Evolutionary conservation across 2,329 filamentous ascomycete species (phyloP).

Genomic region (Mollisiaceae sp.): DNA sequence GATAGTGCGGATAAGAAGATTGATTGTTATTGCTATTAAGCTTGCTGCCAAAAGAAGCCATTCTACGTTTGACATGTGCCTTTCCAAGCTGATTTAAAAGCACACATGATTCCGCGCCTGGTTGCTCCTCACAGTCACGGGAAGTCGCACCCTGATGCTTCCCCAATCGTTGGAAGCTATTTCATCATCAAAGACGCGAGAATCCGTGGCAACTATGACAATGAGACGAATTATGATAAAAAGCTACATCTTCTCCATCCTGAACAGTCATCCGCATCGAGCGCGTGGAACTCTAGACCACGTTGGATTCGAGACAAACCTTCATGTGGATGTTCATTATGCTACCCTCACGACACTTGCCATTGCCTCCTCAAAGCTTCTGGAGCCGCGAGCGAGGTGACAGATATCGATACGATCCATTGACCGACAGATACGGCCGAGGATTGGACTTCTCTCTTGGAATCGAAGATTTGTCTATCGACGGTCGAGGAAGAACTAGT

Average conservation of each 20-base stretch:
- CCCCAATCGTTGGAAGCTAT: neutral
- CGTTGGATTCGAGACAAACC: conserved; percentile 10
- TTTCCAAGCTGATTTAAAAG: neutral
- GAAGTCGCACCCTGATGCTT: neutral
- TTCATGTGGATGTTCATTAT: neutral
- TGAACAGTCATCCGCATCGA: neutral
- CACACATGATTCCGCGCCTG: neutral
- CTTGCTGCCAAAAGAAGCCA: neutral
- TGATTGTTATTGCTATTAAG: conserved; percentile 8
- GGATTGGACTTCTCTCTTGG: neutral
- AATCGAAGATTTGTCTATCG: neutral
- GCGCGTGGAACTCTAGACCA: neutral
- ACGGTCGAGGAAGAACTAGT: neutral
- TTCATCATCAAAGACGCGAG: neutral
- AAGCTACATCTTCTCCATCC: neutral
- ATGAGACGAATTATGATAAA: conserved; percentile 8
- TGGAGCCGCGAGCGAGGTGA: neutral
- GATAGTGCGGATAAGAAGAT: neutral
- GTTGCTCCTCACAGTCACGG: neutral
- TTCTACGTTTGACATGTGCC: conserved; percentile 1
- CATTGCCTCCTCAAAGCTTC: conserved; percentile 1
- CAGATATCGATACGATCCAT: neutral
- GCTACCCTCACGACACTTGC: conserved; percentile 5
- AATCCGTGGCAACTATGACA: neutral
- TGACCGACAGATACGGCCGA: conserved; percentile 2